Conservation (phyloP, 1,284 basidiomycete genomes). For the Papiliotrema fonsecae region DNA sequence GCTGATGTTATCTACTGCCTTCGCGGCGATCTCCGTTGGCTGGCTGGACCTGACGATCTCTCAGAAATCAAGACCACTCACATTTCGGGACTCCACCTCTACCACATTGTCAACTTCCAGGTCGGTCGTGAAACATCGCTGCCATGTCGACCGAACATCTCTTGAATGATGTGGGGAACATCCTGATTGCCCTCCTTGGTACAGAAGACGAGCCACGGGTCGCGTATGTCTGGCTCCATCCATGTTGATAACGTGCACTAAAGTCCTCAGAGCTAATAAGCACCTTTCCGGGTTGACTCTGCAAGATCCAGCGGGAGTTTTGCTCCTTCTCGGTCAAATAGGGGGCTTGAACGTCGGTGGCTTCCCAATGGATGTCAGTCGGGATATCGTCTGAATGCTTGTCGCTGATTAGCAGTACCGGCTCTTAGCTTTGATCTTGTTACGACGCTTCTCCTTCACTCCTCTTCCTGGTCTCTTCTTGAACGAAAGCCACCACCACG, state of each 20-base stretch:
- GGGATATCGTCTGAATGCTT: not conserved
- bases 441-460: constrained; percentile 34
- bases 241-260: not conserved
- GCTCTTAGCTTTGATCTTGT: constrained; percentile 33
- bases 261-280: constrained; percentile 30
- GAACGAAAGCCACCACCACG: constrained; percentile 18
- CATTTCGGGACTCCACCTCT: no score
- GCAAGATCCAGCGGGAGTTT: constrained; percentile 26
- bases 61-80: no score
- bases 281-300: constrained; percentile 26
- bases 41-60: no score
- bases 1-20: no score
- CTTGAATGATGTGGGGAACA: constrained; percentile 31
- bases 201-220: constrained; percentile 24
- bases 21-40: no score
- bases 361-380: constrained; percentile 41
- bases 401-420: constrained; percentile 27
- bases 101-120: no score
- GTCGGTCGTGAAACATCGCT: no score
- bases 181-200: constrained; percentile 36
- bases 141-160: constrained; percentile 43
- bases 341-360: constrained; percentile 43
- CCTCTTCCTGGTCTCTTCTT: constrained; percentile 29
- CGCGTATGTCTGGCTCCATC: constrained; percentile 22
- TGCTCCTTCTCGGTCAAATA: constrained; percentile 40